Base-by-base conservation (phyloP, 345 rosid species). In the Corymbia maculata region DNA sequence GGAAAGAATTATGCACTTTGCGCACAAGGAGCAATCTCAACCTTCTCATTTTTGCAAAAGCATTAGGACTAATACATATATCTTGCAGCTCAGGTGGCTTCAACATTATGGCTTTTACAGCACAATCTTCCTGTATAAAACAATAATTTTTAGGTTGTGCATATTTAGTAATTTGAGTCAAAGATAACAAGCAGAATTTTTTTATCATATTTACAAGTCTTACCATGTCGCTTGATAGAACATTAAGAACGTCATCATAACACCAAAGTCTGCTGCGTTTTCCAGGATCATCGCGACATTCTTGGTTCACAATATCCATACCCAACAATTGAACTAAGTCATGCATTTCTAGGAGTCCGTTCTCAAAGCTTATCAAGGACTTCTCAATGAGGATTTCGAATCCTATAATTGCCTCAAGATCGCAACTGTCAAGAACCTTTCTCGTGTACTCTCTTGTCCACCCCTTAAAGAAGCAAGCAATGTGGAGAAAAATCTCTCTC, bases 381-480 rank as follows among this genome's bases (percentile, higher is more conserved):
- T 1, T 59, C 13, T 59, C 7, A 5, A 11, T 26, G 30, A 59
- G 66, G 4, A 59, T 3, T 10, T 10, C 1, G 10, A 59, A 10
- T 11, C 14, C 30, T 22, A 1, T 10, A 2, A 0, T 3, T 5
- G 0, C 3, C 13, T 10, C 14, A 4, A 59, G 6, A 24, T 59
- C 13, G 2, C 14, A 59, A 59, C 13, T 26, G 3, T 11, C 0
- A 3, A 59, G 66, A 5, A 59, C 7, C 10, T 59, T 11, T 14
- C 10, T 26, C 24, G 26, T 3, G 0, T 59, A 11, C 3, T 59
- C 1, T 9, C 66, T 24, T 7, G 8, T 1, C 11, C 59, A 7
- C 26, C 59, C 59, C 4, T 55, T 55, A 55, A 55, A 55, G 59
- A 55, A 55, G 59, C 59, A 55, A 8, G 59, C 26, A 21, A 55